Conservation (phyloP, 768 basidiomycete species). For the Tulasnella calospora region DNA sequence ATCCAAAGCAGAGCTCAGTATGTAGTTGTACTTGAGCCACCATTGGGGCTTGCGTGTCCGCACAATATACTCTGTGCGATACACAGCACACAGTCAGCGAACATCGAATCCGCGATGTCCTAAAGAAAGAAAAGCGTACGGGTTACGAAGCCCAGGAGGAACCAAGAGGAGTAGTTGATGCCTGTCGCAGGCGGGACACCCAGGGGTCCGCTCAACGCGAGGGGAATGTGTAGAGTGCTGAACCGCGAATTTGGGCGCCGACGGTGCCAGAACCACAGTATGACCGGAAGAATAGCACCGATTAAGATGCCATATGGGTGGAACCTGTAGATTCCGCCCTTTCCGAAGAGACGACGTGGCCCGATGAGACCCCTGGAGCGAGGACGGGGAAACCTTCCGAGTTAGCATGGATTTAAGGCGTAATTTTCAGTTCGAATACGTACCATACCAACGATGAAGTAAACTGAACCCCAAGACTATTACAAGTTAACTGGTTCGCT, state of each 20-base stretch:
- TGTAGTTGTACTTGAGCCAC: constrained; percentile 52
- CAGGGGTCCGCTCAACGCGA: constrained; percentile 39
- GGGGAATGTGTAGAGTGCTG: constrained; percentile 40
- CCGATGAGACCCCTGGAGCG: constrained; percentile 43
- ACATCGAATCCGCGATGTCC: background rate
- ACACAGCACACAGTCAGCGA: background rate
- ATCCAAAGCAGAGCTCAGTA: constrained; percentile 44
- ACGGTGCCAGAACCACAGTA: constrained; percentile 39
- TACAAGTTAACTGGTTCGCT: constrained; percentile 39
- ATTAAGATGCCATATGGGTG: constrained; percentile 40
- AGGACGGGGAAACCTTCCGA: background rate
- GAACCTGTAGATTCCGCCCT: constrained; percentile 38
- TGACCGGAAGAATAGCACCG: constrained; percentile 43
- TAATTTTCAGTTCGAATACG: constrained; percentile 19
- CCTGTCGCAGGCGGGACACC: constrained; percentile 44
- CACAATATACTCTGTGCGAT: constrained; percentile 39
- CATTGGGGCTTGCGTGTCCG: constrained; percentile 43
- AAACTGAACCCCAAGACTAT: constrained; percentile 38
- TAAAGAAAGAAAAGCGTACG: constrained; percentile 34
- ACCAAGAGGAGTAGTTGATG: constrained; percentile 45
- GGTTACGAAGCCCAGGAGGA: constrained; percentile 44
- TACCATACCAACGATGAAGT: constrained; percentile 44
- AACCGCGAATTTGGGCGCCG: constrained; percentile 36
- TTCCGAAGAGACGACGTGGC: constrained; percentile 41
- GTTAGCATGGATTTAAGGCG: constrained; percentile 24